These are phyloP conservation scores for Gossypium rotundifolium DNA, from an alignment of 345 rosid species.

Conservation along the genomic window DNA sequence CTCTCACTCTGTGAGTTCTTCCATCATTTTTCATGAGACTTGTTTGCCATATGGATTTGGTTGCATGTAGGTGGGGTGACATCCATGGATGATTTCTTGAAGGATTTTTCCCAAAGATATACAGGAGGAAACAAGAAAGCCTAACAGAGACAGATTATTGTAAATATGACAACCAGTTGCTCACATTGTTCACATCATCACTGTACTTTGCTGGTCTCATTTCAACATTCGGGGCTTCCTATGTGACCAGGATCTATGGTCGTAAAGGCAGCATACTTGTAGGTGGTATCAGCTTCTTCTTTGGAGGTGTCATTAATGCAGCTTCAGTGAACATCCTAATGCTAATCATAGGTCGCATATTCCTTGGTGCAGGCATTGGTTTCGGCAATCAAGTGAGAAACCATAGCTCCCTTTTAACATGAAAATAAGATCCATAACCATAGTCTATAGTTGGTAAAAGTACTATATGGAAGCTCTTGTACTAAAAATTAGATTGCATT, in stretches of 20 bases:
- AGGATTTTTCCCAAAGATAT: conserved; percentile 61
- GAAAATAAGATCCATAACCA: no score
- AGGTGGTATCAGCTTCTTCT: conserved; percentile 73
- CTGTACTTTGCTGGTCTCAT: conserved; percentile 81
- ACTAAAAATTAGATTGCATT: no score
- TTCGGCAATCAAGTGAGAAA: conserved; percentile 76
- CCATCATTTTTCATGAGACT: background rate
- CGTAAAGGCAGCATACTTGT: conserved; percentile 64
- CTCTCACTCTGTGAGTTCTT: no score
- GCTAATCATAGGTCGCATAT: conserved; percentile 64
- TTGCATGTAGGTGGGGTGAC: conserved; percentile 74
- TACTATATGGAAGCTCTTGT: no score
- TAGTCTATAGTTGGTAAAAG: no score
- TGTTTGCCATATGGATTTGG: background rate
- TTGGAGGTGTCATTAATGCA: conserved; percentile 70
- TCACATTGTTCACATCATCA: conserved; percentile 82
- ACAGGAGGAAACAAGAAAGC: conserved; percentile 59
- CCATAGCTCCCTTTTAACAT: background rate
- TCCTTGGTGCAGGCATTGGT: conserved; percentile 79
- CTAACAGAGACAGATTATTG: conserved; percentile 83
- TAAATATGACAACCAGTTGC: conserved; percentile 74
- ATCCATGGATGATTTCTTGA: conserved; percentile 95
- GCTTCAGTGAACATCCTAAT: conserved; percentile 52
- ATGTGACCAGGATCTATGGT: conserved; percentile 58
- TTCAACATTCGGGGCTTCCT: conserved; percentile 70